Evolutionary conservation across 116 monocot species (phyloP).

Genomic region (Thalassia testudinum): DNA sequence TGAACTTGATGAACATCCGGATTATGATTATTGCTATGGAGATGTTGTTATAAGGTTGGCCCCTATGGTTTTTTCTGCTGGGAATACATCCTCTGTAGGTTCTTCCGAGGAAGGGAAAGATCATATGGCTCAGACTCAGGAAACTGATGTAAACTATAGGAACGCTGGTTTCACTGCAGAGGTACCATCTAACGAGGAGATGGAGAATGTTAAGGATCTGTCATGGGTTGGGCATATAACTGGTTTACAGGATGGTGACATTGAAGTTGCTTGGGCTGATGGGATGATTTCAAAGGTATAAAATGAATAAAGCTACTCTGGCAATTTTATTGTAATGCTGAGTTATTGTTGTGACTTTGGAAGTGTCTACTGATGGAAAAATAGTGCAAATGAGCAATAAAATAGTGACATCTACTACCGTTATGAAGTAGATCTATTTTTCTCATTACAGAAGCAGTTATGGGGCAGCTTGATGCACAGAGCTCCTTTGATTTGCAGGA

Average conservation of each 20-base stretch:
- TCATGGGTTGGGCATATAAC: conserved; percentile 94
- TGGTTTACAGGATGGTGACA: conserved; percentile 79
- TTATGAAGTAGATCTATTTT: too few species aligned
- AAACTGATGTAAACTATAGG: conserved; percentile 3
- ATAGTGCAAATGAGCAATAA: background rate
- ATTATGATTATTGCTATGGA: conserved; percentile 91
- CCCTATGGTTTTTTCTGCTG: conserved; percentile 24
- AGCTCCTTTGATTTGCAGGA: too few species aligned
- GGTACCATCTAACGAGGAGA: conserved; percentile 9
- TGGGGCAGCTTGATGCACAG: too few species aligned
- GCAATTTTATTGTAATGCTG: background rate
- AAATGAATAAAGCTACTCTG: background rate
- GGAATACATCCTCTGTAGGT: conserved; percentile 8
- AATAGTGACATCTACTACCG: too few species aligned
- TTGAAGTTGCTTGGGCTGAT: conserved; percentile 92
- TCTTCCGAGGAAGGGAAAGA: conserved; percentile 11
- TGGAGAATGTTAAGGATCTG: conserved; percentile 20
- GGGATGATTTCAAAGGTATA: conserved; percentile 73
- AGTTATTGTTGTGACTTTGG: background rate
- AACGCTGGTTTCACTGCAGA: background rate
- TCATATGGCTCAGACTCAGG: conserved; percentile 1
- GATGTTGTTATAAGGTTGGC: conserved; percentile 84
- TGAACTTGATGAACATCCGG: conserved; percentile 89
- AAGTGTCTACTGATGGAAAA: background rate
- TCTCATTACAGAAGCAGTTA: too few species aligned